A percentile compares a stretch with the other conserved stretches of the same genome.
Conservation (phyloP, 1,284 basidiomycete species). For the Leucoagaricus sp. region DNA sequence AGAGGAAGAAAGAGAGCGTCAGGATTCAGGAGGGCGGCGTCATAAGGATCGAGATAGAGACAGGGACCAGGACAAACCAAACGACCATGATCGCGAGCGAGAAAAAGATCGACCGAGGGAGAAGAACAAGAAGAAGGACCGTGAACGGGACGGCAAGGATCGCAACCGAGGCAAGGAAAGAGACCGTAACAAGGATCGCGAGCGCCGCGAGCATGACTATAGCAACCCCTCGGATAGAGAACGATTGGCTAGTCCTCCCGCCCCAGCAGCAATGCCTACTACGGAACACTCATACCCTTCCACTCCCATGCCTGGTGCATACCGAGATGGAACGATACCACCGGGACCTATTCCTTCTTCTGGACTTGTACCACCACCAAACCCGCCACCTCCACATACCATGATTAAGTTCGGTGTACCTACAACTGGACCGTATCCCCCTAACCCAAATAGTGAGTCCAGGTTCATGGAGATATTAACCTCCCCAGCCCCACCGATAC, state of each 20-base stretch:
- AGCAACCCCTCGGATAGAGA: background rate
- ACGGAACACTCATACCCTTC: background rate
- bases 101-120: background rate
- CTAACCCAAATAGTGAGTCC: slow-evolving; percentile 7
- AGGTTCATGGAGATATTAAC: slow-evolving; percentile 14
- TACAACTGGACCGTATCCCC: background rate
- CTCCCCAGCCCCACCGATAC: slow-evolving; percentile 7
- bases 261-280: background rate
- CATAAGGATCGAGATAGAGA: slow-evolving; percentile 1
- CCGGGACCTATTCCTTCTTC: background rate
- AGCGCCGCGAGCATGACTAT: background rate
- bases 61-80: background rate
- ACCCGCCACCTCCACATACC: background rate
- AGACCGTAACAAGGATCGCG: background rate
- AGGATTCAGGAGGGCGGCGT: background rate
- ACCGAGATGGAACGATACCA: background rate
- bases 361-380: background rate
- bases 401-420: background rate
- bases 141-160: background rate
- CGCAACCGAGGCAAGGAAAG: slow-evolving; percentile 1
- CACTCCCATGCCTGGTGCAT: background rate
- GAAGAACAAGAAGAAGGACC: background rate
- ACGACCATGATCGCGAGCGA: background rate
- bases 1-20: background rate
- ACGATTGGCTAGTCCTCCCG: background rate